phyloP scores from a whole-genome alignment of 805 yeast species.

The Spathaspora sp. region DNA sequence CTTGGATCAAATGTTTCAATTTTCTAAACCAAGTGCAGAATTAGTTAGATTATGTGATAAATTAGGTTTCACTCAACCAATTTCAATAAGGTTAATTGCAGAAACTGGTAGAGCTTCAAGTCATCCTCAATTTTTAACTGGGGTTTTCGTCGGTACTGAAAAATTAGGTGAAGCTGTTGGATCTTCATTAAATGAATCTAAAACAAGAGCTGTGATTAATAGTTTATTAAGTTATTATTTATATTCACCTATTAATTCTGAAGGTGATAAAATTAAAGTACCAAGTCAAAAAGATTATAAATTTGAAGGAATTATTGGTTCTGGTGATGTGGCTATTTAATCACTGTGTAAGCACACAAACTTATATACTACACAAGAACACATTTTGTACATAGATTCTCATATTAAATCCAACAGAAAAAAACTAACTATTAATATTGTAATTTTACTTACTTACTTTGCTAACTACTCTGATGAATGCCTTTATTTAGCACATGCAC shows the following conservation, averaged over 20 bases:
- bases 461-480: neutral
- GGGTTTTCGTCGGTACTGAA: conserved; percentile 79
- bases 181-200: conserved; percentile 83
- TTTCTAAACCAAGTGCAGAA: conserved; percentile 83
- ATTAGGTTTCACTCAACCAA: conserved; percentile 69
- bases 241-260: conserved; percentile 67
- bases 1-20: conserved; percentile 68
- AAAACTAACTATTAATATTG: neutral
- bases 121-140: conserved; percentile 85
- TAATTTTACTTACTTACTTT: neutral
- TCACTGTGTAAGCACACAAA: neutral
- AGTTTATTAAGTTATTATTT: conserved; percentile 90
- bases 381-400: neutral
- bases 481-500: conserved; percentile 9
- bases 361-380: no score
- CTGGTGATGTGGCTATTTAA: conserved; percentile 43
- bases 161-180: conserved; percentile 95
- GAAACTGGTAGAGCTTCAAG: conserved; percentile 89
- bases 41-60: conserved; percentile 72
- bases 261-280: conserved; percentile 39
- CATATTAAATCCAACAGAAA: neutral
- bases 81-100: conserved; percentile 71
- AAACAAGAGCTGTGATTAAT: conserved; percentile 85
- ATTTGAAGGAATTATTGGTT: conserved; percentile 39
- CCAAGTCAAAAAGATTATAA: conserved; percentile 56